Conservation (phyloP, 2,329 filamentous ascomycete genomes). For the Microdochium nivale region DNA sequence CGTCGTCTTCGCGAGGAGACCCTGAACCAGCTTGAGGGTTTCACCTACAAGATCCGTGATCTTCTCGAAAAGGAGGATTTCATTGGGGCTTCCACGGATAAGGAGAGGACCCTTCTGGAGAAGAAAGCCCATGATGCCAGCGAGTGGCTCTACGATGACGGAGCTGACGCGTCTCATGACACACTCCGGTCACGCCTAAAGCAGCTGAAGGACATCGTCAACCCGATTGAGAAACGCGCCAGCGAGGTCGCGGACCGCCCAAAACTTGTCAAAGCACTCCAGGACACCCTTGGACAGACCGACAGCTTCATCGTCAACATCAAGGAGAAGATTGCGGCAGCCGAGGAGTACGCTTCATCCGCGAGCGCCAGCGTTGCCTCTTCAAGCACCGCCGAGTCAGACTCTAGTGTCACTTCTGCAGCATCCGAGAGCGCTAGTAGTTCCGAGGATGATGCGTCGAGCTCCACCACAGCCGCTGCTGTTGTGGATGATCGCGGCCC, state of each 20-base stretch:
- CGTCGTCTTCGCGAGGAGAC: slow-evolving; percentile 74
- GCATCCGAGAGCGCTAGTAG: slow-evolving; percentile 40
- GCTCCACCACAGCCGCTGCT: slow-evolving; percentile 26
- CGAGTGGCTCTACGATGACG: slow-evolving; percentile 89
- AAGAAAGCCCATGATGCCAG: slow-evolving; percentile 60
- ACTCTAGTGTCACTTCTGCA: slow-evolving; percentile 35
- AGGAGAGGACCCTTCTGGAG: slow-evolving; percentile 58
- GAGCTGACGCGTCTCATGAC: slow-evolving; percentile 64
- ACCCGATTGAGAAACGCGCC: slow-evolving; percentile 67
- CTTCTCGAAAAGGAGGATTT: slow-evolving; percentile 72
- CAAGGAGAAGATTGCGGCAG: slow-evolving; percentile 60
- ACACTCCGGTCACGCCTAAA: slow-evolving; percentile 70
- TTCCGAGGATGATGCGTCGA: slow-evolving; percentile 62
- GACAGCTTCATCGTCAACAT: slow-evolving; percentile 63
- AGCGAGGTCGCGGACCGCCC: slow-evolving; percentile 67
- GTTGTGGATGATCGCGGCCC: slow-evolving; percentile 43
- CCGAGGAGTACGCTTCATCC: slow-evolving; percentile 52
- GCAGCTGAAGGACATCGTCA: slow-evolving; percentile 67
- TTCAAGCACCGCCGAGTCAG: slow-evolving; percentile 28
- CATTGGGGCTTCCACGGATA: slow-evolving; percentile 58
- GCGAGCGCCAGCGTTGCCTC: slow-evolving; percentile 40
- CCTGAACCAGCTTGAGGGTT: slow-evolving; percentile 86
- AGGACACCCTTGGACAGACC: slow-evolving; percentile 63
- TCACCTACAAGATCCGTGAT: slow-evolving; percentile 82
- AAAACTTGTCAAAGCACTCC: slow-evolving; percentile 55